Conservation (phyloP, 768 basidiomycete species). For the Lepiota venenata region DNA sequence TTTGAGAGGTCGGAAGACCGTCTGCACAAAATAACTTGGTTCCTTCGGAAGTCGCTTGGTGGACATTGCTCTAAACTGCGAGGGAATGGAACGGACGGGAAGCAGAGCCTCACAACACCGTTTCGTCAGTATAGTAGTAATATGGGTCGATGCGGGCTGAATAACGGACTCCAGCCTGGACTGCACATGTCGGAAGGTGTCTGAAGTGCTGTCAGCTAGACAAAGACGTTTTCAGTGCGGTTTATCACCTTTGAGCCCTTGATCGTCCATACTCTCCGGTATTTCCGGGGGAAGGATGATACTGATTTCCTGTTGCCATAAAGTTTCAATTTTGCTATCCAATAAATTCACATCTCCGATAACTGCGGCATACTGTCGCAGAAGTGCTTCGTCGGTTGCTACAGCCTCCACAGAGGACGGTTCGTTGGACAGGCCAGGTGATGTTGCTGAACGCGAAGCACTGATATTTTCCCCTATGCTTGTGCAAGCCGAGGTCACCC, state of each 20-base stretch:
- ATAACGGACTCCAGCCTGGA: constrained; percentile 45
- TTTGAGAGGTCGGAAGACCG: constrained; percentile 78
- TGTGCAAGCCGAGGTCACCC: constrained; percentile 63
- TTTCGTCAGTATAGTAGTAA: constrained; percentile 66
- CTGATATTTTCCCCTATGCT: constrained; percentile 29
- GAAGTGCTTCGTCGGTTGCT: constrained; percentile 58
- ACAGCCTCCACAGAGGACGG: constrained; percentile 48
- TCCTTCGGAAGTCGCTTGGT: constrained; percentile 68
- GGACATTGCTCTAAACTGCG: constrained; percentile 86
- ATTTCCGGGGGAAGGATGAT: constrained; percentile 51
- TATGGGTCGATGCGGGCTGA: constrained; percentile 57
- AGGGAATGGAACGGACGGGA: constrained; percentile 83
- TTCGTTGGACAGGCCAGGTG: constrained; percentile 42
- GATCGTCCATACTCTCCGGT: constrained; percentile 24
- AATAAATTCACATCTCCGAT: constrained; percentile 67
- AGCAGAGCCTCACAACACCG: constrained; percentile 85
- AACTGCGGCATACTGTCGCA: constrained; percentile 64
- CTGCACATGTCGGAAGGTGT: constrained; percentile 53
- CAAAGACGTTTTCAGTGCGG: neutral
- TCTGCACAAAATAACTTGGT: constrained; percentile 83
- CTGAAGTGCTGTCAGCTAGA: constrained; percentile 28
- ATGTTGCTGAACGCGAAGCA: constrained; percentile 48
- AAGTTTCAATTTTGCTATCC: constrained; percentile 42
- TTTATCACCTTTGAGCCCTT: constrained; percentile 47
- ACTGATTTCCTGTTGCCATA: constrained; percentile 72